phyloP scores from a whole-genome alignment of 352 stramenopile genomes.

The Phytophthora chlamydospora region DNA sequence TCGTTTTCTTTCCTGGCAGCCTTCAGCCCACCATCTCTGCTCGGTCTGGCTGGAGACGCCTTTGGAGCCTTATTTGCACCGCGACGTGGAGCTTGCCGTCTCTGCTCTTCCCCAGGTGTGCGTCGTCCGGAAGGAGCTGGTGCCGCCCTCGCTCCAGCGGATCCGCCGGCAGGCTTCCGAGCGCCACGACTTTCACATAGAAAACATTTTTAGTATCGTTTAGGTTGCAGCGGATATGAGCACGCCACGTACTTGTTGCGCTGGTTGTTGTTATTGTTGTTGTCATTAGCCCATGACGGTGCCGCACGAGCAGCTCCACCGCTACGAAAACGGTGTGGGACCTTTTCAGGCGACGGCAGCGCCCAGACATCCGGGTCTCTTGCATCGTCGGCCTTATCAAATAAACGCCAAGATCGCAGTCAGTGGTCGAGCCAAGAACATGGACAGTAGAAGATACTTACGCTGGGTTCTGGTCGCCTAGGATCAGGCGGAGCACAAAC shows the following conservation, averaged over 20 bases:
- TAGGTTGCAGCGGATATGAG: neutral
- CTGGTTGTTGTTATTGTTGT: conserved; percentile 43
- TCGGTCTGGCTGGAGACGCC: conserved; percentile 32
- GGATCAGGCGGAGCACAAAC: conserved; percentile 44
- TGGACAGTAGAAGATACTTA: conserved; percentile 7
- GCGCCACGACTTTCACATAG: conserved; percentile 38
- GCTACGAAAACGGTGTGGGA: conserved; percentile 32
- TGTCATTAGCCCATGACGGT: conserved; percentile 63
- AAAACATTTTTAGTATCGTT: neutral
- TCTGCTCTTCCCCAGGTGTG: conserved; percentile 66
- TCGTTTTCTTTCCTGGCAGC: conserved; percentile 52
- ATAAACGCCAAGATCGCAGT: conserved; percentile 10
- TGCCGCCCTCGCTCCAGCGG: conserved; percentile 31
- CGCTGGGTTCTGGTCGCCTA: conserved; percentile 24
- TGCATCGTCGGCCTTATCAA: conserved; percentile 28
- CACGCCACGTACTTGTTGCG: conserved; percentile 20
- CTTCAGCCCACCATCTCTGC: conserved; percentile 51
- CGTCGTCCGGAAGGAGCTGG: conserved; percentile 47
- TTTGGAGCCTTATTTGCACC: conserved; percentile 24
- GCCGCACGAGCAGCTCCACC: conserved; percentile 40
- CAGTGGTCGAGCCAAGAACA: neutral
- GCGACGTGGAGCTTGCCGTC: conserved; percentile 41
- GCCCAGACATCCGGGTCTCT: conserved; percentile 79
- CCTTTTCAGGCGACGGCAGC: conserved; percentile 63
- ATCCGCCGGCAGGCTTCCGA: conserved; percentile 32